Percentiles rank a stretch among this genome's conserved stretches.
phyloP scores from a whole-genome alignment of 768 basidiomycete genomes.

The Lepiota subincarnata region DNA sequence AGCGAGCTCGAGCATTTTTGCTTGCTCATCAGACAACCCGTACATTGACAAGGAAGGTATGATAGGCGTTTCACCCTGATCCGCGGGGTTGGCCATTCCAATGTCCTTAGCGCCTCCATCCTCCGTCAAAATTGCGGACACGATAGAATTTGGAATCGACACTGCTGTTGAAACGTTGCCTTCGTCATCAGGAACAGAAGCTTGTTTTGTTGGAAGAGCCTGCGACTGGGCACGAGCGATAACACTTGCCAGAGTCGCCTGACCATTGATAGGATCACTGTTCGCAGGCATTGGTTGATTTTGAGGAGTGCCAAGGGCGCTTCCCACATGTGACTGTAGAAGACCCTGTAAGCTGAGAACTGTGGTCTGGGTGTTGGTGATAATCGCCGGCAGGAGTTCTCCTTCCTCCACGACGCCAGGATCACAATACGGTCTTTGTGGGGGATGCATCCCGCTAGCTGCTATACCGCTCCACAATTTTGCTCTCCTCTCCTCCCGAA shows the following conservation, averaged over 20 bases:
- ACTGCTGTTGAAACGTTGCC: conserved; percentile 12
- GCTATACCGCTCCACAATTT: conserved; percentile 55
- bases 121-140: conserved; percentile 13
- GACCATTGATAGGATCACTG: conserved; percentile 47
- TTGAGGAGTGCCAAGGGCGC: conserved; percentile 42
- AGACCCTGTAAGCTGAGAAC: conserved; percentile 53
- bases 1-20: conserved; percentile 63
- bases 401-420: conserved; percentile 51
- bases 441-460: conserved; percentile 19
- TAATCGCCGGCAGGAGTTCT: conserved; percentile 46
- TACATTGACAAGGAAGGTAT: conserved; percentile 55
- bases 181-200: conserved; percentile 13
- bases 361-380: conserved; percentile 46
- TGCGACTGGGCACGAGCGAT: conserved; percentile 68
- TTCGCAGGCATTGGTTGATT: conserved; percentile 25
- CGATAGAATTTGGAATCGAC: conserved; percentile 10
- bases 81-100: conserved; percentile 7
- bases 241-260: conserved; percentile 67
- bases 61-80: conserved; percentile 11
- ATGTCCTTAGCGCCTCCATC: conserved; percentile 18
- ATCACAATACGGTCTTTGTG: conserved; percentile 22
- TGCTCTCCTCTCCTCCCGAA: conserved; percentile 56
- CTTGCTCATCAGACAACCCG: conserved; percentile 71
- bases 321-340: conserved; percentile 55
- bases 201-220: conserved; percentile 24